Conservation (phyloP, 305 asterid genomes). For the Fraxinus sp. region DNA sequence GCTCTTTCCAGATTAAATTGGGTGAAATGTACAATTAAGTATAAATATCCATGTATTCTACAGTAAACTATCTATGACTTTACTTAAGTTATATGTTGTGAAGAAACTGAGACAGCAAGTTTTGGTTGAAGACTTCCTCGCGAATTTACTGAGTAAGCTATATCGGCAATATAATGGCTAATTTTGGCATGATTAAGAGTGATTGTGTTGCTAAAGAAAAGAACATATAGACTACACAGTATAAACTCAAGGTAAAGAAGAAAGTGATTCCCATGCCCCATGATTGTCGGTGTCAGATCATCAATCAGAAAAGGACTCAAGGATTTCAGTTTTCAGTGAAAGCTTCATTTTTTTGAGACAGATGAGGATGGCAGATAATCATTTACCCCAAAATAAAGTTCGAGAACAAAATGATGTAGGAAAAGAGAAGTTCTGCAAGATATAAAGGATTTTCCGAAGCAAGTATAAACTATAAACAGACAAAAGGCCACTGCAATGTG, state of each 20-base stretch:
- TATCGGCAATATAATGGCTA: neutral
- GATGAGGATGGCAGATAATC: neutral
- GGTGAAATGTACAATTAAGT: neutral
- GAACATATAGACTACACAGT: neutral
- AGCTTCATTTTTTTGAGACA: neutral
- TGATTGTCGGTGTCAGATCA: neutral
- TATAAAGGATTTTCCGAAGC: neutral
- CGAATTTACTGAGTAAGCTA: neutral
- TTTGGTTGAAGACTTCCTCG: neutral
- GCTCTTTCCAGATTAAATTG: neutral
- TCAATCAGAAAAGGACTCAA: neutral
- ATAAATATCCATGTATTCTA: neutral
- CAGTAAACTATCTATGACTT: neutral
- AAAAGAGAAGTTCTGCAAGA: slow-evolving; percentile 7
- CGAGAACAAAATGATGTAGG: neutral
- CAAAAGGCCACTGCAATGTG: neutral
- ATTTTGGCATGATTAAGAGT: neutral
- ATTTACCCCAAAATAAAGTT: neutral
- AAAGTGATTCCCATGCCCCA: slow-evolving; percentile 15
- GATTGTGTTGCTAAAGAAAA: slow-evolving; percentile 3
- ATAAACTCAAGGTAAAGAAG: slow-evolving; percentile 4
- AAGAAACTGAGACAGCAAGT: slow-evolving; percentile 4
- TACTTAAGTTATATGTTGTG: neutral
- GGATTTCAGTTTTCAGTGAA: neutral
- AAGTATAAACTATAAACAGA: neutral